phyloP scores from a whole-genome alignment of 352 stramenopile genomes.

The Albugo candida region DNA sequence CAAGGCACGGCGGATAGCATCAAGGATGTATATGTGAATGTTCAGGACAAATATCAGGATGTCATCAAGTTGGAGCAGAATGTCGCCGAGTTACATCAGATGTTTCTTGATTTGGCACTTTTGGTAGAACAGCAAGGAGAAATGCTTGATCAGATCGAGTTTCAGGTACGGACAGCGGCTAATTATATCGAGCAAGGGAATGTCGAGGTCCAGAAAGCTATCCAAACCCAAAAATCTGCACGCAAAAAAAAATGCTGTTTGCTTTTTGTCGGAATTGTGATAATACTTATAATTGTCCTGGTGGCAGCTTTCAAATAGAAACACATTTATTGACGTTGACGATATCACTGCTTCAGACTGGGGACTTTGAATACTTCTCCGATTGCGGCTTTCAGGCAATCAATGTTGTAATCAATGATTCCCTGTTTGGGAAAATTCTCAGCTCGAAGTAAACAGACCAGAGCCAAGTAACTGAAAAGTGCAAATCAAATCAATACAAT shows the following conservation, averaged over 20 bases:
- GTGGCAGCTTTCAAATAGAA: conserved; percentile 42
- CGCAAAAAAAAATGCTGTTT: conserved; percentile 93
- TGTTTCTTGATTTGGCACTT: conserved; percentile 97
- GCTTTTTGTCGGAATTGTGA: conserved; percentile 50
- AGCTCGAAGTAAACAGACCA: conserved; percentile 91
- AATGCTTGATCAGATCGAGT: conserved; percentile 96
- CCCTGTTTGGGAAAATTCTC: conserved; percentile 96
- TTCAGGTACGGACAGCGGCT: conserved; percentile 81
- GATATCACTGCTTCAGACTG: neutral
- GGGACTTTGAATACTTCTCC: conserved; percentile 69
- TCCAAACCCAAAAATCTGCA: conserved; percentile 91
- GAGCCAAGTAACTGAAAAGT: conserved; percentile 81
- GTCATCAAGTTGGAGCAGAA: conserved; percentile 91
- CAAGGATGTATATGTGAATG: conserved; percentile 86
- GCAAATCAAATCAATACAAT: conserved; percentile 3
- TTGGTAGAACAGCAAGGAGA: conserved; percentile 96
- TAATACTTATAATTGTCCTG: conserved; percentile 65
- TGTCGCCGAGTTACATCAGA: conserved; percentile 96
- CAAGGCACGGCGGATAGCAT: conserved; percentile 61
- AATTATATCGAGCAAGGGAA: conserved; percentile 97
- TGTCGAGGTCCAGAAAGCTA: conserved; percentile 85
- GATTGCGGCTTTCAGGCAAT: conserved; percentile 92
- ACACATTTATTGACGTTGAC: neutral
- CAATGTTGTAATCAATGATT: conserved; percentile 99
- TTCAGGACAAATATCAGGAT: conserved; percentile 96